Evolutionary conservation across 257 asterid genomes (phyloP).

Genomic region (Sherardia arvensis): DNA sequence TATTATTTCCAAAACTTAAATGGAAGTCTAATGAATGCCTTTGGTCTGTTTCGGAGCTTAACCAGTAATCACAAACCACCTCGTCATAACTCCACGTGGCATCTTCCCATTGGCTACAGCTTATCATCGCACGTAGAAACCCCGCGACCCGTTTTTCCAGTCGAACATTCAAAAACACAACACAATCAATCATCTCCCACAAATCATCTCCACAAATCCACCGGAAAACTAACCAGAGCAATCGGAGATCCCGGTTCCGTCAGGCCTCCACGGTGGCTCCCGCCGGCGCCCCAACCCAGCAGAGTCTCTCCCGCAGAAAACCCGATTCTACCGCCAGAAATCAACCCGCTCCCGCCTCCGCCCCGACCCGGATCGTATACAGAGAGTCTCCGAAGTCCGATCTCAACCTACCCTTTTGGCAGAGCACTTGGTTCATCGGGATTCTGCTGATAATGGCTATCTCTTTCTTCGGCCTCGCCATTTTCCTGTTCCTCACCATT

Average conservation of each 20-base stretch:
- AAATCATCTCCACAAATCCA: not conserved
- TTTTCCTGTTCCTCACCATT: constrained; percentile 45
- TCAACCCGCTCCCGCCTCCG: constrained; percentile 33
- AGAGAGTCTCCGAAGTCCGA: constrained; percentile 43
- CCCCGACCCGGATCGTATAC: constrained; percentile 40
- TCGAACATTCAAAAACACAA: not conserved
- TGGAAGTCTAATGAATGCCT: not conserved
- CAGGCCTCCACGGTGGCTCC: constrained; percentile 73
- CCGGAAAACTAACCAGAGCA: not conserved
- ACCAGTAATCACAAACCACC: constrained; percentile 16
- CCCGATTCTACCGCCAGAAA: constrained; percentile 32
- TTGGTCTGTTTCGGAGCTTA: not conserved
- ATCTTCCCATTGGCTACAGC: constrained; percentile 19
- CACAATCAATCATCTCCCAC: not conserved
- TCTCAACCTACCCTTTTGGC: constrained; percentile 57
- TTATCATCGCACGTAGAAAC: constrained; percentile 20
- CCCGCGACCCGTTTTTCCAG: not conserved
- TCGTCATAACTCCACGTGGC: constrained; percentile 31
- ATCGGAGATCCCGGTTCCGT: constrained; percentile 57
- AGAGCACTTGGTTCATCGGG: constrained; percentile 47
- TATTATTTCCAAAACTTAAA: not conserved
- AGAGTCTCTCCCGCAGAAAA: constrained; percentile 56
- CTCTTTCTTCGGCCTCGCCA: constrained; percentile 57
- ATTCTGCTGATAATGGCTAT: constrained; percentile 55
- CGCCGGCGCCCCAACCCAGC: constrained; percentile 41